Conservation (phyloP, 2,329 filamentous ascomycete genomes). For the Pyricularia pennisetigena region DNA sequence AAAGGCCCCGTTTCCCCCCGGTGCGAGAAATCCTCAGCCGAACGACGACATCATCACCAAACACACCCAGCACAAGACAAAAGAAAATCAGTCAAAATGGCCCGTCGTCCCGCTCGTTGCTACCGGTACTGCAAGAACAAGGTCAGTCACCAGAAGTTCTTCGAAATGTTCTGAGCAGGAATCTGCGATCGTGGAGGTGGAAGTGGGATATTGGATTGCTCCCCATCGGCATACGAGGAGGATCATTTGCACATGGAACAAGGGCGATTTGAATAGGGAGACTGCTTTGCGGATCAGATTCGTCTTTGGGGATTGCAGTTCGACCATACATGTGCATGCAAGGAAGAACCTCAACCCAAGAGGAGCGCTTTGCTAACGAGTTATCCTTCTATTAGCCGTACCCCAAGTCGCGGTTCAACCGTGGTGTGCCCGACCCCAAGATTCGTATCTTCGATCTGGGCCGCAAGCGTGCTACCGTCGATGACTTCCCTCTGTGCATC, state of each 20-base stretch:
- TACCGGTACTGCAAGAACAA: constrained; percentile 99
- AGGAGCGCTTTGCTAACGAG: neutral
- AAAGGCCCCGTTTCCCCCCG: constrained; percentile 11
- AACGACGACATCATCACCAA: constrained; percentile 21
- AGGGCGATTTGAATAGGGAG: neutral
- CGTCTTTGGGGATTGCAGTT: neutral
- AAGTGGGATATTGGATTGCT: neutral
- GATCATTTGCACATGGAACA: neutral
- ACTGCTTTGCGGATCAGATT: constrained; percentile 11
- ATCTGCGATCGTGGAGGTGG: neutral
- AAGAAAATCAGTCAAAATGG: constrained; percentile 78
- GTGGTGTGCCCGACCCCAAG: constrained; percentile 82
- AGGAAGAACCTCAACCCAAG: neutral
- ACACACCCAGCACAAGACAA: constrained; percentile 13
- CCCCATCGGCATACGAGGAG: neutral
- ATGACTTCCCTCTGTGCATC: constrained; percentile 98
- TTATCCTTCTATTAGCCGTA: constrained; percentile 55
- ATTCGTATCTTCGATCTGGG: constrained; percentile 98
- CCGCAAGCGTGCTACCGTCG: constrained; percentile 96
- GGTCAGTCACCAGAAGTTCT: constrained; percentile 44
- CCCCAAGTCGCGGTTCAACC: constrained; percentile 99
- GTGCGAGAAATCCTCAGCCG: constrained; percentile 2
- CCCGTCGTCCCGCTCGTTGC: constrained; percentile 97
- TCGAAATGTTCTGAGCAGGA: neutral
- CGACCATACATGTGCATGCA: neutral